Percentiles rank a stretch among this genome's conserved stretches.
Conservation (phyloP, 306 rosid genomes). For the Morella rubra region DNA sequence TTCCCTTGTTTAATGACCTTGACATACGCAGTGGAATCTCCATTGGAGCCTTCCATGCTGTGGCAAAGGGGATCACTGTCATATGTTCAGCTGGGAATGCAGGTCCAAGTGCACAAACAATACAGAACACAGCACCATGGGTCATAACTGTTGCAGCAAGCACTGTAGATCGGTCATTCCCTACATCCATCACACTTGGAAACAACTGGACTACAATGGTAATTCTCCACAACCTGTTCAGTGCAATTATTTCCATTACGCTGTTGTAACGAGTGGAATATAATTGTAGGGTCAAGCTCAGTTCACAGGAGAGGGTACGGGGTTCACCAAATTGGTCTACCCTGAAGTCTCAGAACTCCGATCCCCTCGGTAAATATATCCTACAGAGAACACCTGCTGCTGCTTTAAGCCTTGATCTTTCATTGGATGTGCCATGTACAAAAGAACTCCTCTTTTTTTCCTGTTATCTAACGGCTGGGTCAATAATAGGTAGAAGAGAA, state of each 20-base stretch:
- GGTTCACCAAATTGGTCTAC: conserved; percentile 36
- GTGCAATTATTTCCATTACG: background rate
- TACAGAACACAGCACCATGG: conserved; percentile 48
- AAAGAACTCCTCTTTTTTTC: background rate
- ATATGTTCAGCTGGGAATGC: conserved; percentile 41
- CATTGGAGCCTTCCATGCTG: conserved; percentile 52
- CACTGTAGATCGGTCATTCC: conserved; percentile 47
- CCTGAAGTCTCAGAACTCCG: conserved; percentile 35
- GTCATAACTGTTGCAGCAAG: conserved; percentile 49
- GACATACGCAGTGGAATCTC: conserved; percentile 34
- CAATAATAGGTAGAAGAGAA: background rate
- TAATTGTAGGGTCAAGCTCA: conserved; percentile 38
- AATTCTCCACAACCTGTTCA: conserved; percentile 16
- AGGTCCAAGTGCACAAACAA: conserved; percentile 43
- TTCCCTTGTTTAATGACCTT: conserved; percentile 37
- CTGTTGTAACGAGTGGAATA: background rate
- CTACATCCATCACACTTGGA: conserved; percentile 40
- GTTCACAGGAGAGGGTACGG: conserved; percentile 33
- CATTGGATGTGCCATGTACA: background rate
- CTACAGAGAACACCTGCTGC: background rate
- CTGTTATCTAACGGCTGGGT: background rate
- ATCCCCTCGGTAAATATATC: conserved; percentile 34
- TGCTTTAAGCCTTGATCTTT: conserved; percentile 1
- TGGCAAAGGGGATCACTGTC: conserved; percentile 43
- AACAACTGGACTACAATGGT: conserved; percentile 47